These are phyloP conservation scores for Talaromyces rugulosus DNA, from an alignment of 2,329 filamentous ascomycete genomes.

Conservation along the genomic window DNA sequence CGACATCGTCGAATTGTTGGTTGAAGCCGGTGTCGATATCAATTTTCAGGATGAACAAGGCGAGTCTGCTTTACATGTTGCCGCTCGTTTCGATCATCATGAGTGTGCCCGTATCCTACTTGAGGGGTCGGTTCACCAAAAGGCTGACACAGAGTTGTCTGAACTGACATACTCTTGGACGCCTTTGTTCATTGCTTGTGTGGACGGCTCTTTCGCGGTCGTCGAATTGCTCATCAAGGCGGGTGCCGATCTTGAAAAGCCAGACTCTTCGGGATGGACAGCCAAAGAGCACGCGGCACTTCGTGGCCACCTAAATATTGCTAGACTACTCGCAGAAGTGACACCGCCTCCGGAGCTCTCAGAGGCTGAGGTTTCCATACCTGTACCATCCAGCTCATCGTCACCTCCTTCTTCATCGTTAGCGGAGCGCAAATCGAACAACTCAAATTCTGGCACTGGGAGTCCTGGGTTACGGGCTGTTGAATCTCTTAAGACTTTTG, in stretches of 20 bases:
- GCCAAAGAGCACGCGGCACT: slow-evolving; percentile 89
- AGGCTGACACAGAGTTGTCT: slow-evolving; percentile 68
- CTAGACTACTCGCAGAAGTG: slow-evolving; percentile 61
- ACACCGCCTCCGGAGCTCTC: slow-evolving; percentile 39
- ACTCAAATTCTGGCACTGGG: slow-evolving; percentile 37
- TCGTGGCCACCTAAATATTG: slow-evolving; percentile 80
- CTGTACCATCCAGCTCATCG: slow-evolving; percentile 32
- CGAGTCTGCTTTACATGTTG: slow-evolving; percentile 87
- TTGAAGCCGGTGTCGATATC: slow-evolving; percentile 85
- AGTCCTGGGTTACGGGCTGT: slow-evolving; percentile 3
- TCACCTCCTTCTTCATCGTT: slow-evolving; percentile 36
- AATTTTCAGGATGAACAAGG: slow-evolving; percentile 89
- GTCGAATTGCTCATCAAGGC: slow-evolving; percentile 73
- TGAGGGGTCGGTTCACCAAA: slow-evolving; percentile 64
- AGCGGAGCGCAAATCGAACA: slow-evolving; percentile 40
- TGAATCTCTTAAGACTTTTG: slow-evolving; percentile 90
- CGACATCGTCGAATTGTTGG: slow-evolving; percentile 78
- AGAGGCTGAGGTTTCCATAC: slow-evolving; percentile 28
- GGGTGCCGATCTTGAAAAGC: slow-evolving; percentile 68
- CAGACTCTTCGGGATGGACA: slow-evolving; percentile 89
- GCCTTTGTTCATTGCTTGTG: slow-evolving; percentile 85
- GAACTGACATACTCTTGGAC: slow-evolving; percentile 93
- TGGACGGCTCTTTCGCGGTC: slow-evolving; percentile 76
- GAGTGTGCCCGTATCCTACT: slow-evolving; percentile 76
- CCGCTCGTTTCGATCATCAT: slow-evolving; percentile 79